Conservation (phyloP, 768 basidiomycete genomes). For the Gautieria morchelliformis region DNA sequence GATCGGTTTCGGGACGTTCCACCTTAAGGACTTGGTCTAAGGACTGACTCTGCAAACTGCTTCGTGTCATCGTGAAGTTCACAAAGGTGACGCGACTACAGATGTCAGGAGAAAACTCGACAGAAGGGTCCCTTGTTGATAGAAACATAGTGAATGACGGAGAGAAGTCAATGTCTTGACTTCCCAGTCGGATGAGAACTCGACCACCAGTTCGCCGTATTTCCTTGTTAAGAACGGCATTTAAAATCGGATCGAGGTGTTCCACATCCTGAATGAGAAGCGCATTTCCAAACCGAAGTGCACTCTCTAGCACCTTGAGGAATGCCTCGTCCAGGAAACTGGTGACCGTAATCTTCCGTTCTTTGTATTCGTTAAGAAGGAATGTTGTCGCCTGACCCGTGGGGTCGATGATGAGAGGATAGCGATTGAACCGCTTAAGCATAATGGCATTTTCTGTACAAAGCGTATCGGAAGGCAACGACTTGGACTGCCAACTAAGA, state of each 20-base stretch:
- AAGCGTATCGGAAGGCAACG: conserved; percentile 89
- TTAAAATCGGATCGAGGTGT: conserved; percentile 93
- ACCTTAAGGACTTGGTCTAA: conserved; percentile 95
- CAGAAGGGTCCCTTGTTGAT: conserved; percentile 91
- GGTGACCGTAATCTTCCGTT: conserved; percentile 95
- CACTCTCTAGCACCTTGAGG: conserved; percentile 96
- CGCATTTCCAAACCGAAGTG: conserved; percentile 97
- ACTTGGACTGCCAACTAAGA: conserved; percentile 90
- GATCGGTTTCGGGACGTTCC: conserved; percentile 93
- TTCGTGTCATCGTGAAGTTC: conserved; percentile 97
- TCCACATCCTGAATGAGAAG: conserved; percentile 97
- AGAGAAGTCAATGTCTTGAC: conserved; percentile 98
- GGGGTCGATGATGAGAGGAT: conserved; percentile 95
- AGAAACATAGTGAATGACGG: conserved; percentile 99
- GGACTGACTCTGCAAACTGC: conserved; percentile 97
- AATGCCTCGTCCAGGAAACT: conserved; percentile 99
- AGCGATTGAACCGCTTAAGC: conserved; percentile 95
- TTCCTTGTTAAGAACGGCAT: conserved; percentile 94
- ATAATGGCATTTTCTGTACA: conserved; percentile 99
- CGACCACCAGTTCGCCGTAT: conserved; percentile 93
- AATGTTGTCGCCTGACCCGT: conserved; percentile 95
- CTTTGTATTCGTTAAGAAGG: conserved; percentile 88
- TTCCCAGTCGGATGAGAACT: conserved; percentile 92
- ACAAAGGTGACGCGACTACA: conserved; percentile 95
- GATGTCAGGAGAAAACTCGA: conserved; percentile 97